phyloP scores from a whole-genome alignment of 345 rosid genomes.

The Bretschneidera sinensis region DNA sequence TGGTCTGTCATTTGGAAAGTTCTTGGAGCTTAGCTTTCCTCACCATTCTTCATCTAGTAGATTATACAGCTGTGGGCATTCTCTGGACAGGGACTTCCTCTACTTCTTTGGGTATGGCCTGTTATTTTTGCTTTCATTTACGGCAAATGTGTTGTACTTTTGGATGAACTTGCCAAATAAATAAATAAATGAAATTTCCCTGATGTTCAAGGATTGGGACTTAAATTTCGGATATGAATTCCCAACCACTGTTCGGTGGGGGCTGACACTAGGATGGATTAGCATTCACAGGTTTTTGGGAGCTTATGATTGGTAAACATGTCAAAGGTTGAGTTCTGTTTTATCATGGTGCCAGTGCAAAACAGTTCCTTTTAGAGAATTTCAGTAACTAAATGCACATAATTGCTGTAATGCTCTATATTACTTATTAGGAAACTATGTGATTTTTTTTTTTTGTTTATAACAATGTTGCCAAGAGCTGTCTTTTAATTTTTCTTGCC shows the following conservation, averaged over 20 bases:
- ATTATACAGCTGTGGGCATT: constrained; percentile 78
- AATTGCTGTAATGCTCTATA: neutral
- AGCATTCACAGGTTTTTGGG: neutral
- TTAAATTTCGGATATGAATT: too few species aligned
- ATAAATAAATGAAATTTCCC: neutral
- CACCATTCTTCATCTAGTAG: constrained; percentile 37
- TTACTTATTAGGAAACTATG: neutral
- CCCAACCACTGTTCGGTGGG: too few species aligned
- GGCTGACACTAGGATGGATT: too few species aligned
- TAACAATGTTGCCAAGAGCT: too few species aligned
- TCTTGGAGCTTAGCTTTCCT: constrained; percentile 87
- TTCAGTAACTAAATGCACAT: neutral
- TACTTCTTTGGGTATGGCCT: constrained; percentile 87
- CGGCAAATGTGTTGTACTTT: neutral
- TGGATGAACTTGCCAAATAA: too few species aligned
- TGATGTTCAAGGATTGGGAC: neutral
- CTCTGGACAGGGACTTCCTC: constrained; percentile 62
- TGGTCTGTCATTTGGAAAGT: constrained; percentile 85
- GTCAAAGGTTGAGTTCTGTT: neutral
- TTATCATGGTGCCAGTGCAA: too few species aligned
- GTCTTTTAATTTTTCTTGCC: neutral
- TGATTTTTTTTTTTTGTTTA: neutral
- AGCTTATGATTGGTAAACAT: neutral
- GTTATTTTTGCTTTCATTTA: constrained; percentile 1
- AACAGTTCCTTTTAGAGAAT: too few species aligned